Evolutionary conservation across 495 filamentous ascomycete genomes (phyloP).

Genomic region (Trypethelium eluteriae): DNA sequence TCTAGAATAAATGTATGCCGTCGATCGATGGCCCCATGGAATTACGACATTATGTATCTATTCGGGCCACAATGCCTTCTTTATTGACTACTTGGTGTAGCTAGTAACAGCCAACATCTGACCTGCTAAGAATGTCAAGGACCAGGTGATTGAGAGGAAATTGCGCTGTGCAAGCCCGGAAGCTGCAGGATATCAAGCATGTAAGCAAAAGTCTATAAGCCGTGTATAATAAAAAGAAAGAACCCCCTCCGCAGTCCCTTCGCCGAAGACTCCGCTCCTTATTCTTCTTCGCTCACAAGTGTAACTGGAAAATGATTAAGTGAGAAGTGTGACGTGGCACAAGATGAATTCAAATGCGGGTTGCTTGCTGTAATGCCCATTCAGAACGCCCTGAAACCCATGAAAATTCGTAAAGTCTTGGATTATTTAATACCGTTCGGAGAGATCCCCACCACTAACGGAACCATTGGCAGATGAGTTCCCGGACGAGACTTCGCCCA

Average conservation of each 20-base stretch:
- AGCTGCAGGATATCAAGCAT: slow-evolving; percentile 4
- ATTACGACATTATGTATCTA: background rate
- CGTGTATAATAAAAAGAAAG: background rate
- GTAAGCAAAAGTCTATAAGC: background rate
- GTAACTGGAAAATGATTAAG: background rate
- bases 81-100: background rate
- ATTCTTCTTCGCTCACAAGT: too few relatives aligned
- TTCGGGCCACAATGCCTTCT: background rate
- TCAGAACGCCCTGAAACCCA: background rate
- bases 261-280: background rate
- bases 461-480: slow-evolving; percentile 4
- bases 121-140: background rate
- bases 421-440: background rate
- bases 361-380: background rate
- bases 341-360: too few relatives aligned
- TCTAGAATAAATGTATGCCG: too few relatives aligned
- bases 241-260: background rate
- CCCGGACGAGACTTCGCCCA: background rate
- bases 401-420: background rate
- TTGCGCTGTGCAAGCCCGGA: background rate
- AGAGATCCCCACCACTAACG: slow-evolving; percentile 3
- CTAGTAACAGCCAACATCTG: background rate
- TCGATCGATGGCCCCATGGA: too few relatives aligned
- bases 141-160: slow-evolving; percentile 3
- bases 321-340: background rate